phyloP scores from a whole-genome alignment of 164 flowering plant genomes.

The Amborella trichopoda region DNA sequence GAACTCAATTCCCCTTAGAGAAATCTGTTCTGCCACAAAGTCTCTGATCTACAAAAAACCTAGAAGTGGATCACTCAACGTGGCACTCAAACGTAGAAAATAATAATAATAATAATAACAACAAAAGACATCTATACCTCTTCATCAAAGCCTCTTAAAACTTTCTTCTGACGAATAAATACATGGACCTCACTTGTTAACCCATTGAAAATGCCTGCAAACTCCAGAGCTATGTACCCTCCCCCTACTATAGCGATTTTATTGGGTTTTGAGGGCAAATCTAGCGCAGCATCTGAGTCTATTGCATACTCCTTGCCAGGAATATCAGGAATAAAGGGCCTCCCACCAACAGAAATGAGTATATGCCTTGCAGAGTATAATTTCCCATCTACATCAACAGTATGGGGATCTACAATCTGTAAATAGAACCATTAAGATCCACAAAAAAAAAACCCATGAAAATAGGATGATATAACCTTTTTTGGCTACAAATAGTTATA shows the following conservation, averaged over 20 bases:
- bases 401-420: constrained; percentile 88
- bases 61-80: neutral
- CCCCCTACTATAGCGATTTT: constrained; percentile 97
- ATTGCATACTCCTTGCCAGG: constrained; percentile 90
- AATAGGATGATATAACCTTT: too few species aligned
- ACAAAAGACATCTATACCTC: constrained; percentile 37
- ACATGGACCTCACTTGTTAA: constrained; percentile 86
- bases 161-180: constrained; percentile 81
- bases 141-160: constrained; percentile 93
- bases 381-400: constrained; percentile 89
- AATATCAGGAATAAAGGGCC: constrained; percentile 86
- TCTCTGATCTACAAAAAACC: constrained; percentile 58
- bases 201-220: constrained; percentile 98
- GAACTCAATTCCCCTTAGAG: constrained; percentile 83
- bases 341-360: constrained; percentile 86
- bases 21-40: constrained; percentile 90
- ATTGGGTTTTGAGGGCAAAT: constrained; percentile 74
- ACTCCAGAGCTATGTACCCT: constrained; percentile 92
- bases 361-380: constrained; percentile 73
- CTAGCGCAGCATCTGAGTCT: constrained; percentile 96
- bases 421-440: constrained; percentile 4
- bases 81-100: neutral
- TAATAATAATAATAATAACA: too few species aligned
- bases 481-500: too few species aligned
- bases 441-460: neutral